A percentile compares a stretch with the other conserved stretches of the same genome.
Evolutionary conservation across 1,139 yeast genomes (phyloP).

Genomic region (Debaryomycetaceae sp.): DNA sequence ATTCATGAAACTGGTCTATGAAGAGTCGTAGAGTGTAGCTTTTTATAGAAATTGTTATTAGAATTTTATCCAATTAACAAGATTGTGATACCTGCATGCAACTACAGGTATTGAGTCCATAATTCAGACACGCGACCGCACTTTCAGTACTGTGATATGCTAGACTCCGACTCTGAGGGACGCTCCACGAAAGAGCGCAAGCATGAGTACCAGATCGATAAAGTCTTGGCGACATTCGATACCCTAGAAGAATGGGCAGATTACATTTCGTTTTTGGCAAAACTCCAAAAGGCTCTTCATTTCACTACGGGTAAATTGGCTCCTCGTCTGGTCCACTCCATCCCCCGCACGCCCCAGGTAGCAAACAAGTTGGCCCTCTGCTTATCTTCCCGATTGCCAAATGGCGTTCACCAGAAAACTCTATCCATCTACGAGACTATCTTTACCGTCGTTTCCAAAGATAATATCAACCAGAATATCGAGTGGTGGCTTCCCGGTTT

Average conservation of each 20-base stretch:
- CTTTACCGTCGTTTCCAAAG: conserved; percentile 48
- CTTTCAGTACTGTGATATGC: too few species aligned
- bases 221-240: conserved; percentile 70
- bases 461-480: conserved; percentile 39
- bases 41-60: too few species aligned
- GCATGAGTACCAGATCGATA: conserved; percentile 38
- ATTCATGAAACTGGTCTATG: conserved; percentile 30
- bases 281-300: conserved; percentile 59
- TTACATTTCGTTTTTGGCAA: conserved; percentile 77
- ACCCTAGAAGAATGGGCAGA: conserved; percentile 98
- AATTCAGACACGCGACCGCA: too few species aligned
- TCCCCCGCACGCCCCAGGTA: conserved; percentile 29
- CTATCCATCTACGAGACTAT: conserved; percentile 64
- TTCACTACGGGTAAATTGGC: conserved; percentile 26
- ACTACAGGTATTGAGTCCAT: too few species aligned
- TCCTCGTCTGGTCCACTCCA: conserved; percentile 15
- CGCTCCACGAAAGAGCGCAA: neutral
- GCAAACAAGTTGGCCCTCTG: conserved; percentile 51
- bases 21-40: neutral
- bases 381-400: conserved; percentile 69
- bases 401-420: conserved; percentile 91
- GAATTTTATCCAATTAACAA: neutral
- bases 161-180: too few species aligned
- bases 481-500: conserved; percentile 84
- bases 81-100: too few species aligned